Evolutionary conservation across 108 stramenopile species (phyloP).

Genomic region (Nitzschia sp.): DNA sequence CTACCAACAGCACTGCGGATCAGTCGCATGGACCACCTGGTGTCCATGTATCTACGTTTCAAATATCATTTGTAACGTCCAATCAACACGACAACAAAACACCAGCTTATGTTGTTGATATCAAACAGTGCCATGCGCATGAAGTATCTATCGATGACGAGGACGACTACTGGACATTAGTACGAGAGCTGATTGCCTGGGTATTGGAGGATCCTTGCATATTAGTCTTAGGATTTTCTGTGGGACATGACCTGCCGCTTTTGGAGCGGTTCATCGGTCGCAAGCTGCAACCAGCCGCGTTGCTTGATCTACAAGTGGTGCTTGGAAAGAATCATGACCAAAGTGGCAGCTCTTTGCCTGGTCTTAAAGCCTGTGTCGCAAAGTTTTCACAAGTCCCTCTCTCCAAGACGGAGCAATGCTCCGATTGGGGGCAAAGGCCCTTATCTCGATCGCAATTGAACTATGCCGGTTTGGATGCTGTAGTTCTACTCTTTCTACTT

Average conservation of each 20-base stretch:
- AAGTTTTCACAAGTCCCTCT: conserved; percentile 19
- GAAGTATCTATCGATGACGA: neutral
- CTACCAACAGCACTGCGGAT: neutral
- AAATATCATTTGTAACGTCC: conserved; percentile 12
- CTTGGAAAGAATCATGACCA: neutral
- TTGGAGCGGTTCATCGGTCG: conserved; percentile 17
- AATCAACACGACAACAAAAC: neutral
- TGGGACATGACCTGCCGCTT: conserved; percentile 25
- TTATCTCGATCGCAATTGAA: conserved; percentile 34
- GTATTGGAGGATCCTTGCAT: neutral
- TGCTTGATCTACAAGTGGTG: conserved; percentile 28
- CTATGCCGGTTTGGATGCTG: conserved; percentile 57
- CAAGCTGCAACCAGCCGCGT: neutral
- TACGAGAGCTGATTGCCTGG: conserved; percentile 4
- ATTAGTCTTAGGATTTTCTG: conserved; percentile 34
- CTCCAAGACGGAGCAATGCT: conserved; percentile 49
- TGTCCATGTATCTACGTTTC: conserved; percentile 7
- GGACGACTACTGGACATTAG: neutral
- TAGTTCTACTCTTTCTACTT: conserved; percentile 33
- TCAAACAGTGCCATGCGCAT: too few relatives aligned
- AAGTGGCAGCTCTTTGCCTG: conserved; percentile 8
- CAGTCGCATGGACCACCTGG: neutral
- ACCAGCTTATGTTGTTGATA: conserved; percentile 3
- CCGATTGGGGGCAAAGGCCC: conserved; percentile 44
- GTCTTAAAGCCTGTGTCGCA: conserved; percentile 24